Conservation (phyloP, 192 early-diverging fungal species). For the Chytriomyces hyalinus region DNA sequence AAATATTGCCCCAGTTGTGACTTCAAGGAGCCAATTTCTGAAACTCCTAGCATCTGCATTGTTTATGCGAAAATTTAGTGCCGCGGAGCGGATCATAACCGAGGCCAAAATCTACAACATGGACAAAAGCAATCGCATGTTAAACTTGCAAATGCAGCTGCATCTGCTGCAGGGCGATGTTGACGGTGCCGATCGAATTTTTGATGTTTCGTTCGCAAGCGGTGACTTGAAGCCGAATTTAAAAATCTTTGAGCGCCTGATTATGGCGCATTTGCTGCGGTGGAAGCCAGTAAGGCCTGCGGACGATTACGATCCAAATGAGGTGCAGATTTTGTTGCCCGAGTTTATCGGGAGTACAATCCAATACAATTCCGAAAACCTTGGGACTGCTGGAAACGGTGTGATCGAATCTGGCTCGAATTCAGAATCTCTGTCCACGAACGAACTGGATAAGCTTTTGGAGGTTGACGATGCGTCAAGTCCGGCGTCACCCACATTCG, state of each 20-base stretch:
- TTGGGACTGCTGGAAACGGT: background rate
- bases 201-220: background rate
- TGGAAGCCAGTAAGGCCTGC: background rate
- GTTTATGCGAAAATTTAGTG: no score
- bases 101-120: no score
- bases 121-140: no score
- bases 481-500: background rate
- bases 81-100: no score
- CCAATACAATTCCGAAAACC: no score
- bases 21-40: no score
- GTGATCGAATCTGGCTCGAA: background rate
- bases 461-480: background rate
- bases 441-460: no score
- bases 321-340: background rate
- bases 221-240: slow-evolving; percentile 1
- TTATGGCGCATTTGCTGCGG: background rate
- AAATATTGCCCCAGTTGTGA: no score
- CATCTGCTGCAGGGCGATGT: background rate
- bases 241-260: background rate
- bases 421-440: background rate
- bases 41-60: no score
- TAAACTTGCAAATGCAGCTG: background rate
- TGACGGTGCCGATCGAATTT: background rate
- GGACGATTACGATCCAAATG: background rate
- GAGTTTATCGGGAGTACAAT: background rate